Evolutionary conservation across 176 grass and related monocot species (phyloP).

Genomic region (Paspalum vaginatum): DNA sequence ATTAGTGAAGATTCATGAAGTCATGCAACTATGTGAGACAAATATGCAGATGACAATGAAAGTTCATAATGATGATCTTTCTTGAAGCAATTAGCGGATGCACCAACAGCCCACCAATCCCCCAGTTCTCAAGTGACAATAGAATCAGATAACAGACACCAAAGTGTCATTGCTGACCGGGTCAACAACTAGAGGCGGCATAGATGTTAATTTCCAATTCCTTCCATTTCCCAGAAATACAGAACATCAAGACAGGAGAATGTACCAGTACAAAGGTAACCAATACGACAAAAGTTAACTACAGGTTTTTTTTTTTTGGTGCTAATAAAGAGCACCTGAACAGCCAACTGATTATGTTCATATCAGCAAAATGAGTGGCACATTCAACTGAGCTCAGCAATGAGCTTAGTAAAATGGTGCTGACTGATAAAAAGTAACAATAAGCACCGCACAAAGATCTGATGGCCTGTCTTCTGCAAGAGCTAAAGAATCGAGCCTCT

Average conservation of each 20-base stretch:
- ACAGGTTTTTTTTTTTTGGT: too few species aligned
- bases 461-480: background rate
- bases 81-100: background rate
- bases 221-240: conserved; percentile 22
- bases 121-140: background rate
- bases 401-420: background rate
- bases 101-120: background rate
- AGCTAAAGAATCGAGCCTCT: background rate
- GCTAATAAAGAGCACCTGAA: background rate
- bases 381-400: conserved; percentile 12
- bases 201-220: conserved; percentile 9
- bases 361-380: background rate
- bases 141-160: conserved; percentile 12
- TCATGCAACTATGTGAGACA: background rate
- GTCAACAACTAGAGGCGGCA: conserved; percentile 2
- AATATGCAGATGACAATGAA: background rate
- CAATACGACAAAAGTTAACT: background rate
- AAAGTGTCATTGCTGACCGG: background rate
- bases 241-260: conserved; percentile 12
- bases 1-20: conserved; percentile 28
- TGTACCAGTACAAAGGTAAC: background rate
- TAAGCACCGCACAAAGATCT: background rate
- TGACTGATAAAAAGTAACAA: background rate
- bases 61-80: background rate
- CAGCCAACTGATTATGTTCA: background rate